Conservation (phyloP, 1,284 basidiomycete genomes). For the Trichosporon sp. region DNA sequence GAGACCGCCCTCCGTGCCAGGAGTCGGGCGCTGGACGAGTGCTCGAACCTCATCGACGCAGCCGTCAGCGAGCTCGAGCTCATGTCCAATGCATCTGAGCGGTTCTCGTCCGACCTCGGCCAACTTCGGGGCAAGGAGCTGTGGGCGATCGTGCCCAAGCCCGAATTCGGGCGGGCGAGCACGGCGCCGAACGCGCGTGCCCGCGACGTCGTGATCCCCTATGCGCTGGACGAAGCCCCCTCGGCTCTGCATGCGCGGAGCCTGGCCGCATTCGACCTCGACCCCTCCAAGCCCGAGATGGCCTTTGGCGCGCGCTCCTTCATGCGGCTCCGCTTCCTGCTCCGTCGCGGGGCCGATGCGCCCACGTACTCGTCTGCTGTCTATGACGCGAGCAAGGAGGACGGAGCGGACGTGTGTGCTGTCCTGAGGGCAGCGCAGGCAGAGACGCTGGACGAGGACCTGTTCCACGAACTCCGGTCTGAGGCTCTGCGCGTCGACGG, state of each 20-base stretch:
- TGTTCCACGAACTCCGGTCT: slow-evolving; percentile 46
- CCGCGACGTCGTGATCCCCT: slow-evolving; percentile 55
- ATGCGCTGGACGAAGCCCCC: slow-evolving; percentile 53
- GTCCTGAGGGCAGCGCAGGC: slow-evolving; percentile 47
- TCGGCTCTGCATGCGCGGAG: slow-evolving; percentile 37
- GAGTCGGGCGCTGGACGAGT: slow-evolving; percentile 47
- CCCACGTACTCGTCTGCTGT: not conserved
- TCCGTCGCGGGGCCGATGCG: slow-evolving; percentile 22
- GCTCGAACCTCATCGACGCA: slow-evolving; percentile 46
- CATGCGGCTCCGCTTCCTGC: slow-evolving; percentile 38
- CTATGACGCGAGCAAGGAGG: slow-evolving; percentile 27
- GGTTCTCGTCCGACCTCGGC: slow-evolving; percentile 44
- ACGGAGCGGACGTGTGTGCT: slow-evolving; percentile 10
- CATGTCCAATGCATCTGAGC: slow-evolving; percentile 42
- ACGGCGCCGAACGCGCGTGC: slow-evolving; percentile 32
- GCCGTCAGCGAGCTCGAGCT: slow-evolving; percentile 49
- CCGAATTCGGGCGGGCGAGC: slow-evolving; percentile 44
- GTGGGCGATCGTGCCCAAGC: slow-evolving; percentile 52
- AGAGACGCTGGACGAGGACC: slow-evolving; percentile 55
- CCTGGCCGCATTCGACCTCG: slow-evolving; percentile 52
- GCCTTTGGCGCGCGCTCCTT: slow-evolving; percentile 45
- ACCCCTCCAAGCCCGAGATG: slow-evolving; percentile 43
- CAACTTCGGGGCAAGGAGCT: slow-evolving; percentile 40
- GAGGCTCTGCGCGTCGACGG: slow-evolving; percentile 36
- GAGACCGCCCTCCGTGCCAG: slow-evolving; percentile 46